A percentile compares a stretch with the other conserved stretches of the same genome.
These are phyloP conservation scores for Wickerhamomyces sp. DNA, from an alignment of 1,139 yeast genomes.

Conservation along the genomic window DNA sequence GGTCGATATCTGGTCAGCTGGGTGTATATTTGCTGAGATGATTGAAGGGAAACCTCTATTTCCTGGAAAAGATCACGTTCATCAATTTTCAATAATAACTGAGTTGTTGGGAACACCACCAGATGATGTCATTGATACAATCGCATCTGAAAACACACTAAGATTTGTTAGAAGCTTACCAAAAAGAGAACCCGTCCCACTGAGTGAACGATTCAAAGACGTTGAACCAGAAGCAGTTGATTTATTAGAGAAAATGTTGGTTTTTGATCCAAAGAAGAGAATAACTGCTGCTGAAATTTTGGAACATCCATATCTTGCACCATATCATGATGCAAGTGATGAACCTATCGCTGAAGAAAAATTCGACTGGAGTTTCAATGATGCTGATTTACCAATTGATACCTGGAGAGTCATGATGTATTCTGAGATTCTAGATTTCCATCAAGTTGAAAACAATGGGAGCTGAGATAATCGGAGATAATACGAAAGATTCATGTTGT, in stretches of 20 bases:
- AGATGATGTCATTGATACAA: constrained; percentile 89
- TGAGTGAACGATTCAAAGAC: constrained; percentile 74
- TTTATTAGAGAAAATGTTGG: constrained; percentile 80
- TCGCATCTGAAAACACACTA: constrained; percentile 91
- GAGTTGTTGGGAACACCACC: constrained; percentile 97
- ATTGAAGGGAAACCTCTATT: constrained; percentile 97
- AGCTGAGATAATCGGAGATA: neutral
- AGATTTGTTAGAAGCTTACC: constrained; percentile 93
- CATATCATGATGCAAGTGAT: constrained; percentile 97
- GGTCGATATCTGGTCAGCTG: constrained; percentile 99
- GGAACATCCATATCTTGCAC: constrained; percentile 87
- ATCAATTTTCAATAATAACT: constrained; percentile 94
- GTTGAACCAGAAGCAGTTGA: constrained; percentile 93
- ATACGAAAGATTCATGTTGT: neutral
- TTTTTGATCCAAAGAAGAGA: constrained; percentile 91
- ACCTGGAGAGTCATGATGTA: constrained; percentile 99
- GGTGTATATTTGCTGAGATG: constrained; percentile 98
- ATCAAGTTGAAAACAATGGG: constrained; percentile 34
- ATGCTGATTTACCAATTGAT: constrained; percentile 95
- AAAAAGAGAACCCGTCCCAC: constrained; percentile 85
- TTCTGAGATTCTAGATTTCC: constrained; percentile 93
- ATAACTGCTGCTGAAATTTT: constrained; percentile 89
- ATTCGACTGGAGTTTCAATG: constrained; percentile 98
- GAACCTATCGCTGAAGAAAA: constrained; percentile 92
- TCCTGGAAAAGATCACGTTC: constrained; percentile 98